Base-by-base conservation (phyloP, 805 yeast species). In the Ogataea siamensis region DNA sequence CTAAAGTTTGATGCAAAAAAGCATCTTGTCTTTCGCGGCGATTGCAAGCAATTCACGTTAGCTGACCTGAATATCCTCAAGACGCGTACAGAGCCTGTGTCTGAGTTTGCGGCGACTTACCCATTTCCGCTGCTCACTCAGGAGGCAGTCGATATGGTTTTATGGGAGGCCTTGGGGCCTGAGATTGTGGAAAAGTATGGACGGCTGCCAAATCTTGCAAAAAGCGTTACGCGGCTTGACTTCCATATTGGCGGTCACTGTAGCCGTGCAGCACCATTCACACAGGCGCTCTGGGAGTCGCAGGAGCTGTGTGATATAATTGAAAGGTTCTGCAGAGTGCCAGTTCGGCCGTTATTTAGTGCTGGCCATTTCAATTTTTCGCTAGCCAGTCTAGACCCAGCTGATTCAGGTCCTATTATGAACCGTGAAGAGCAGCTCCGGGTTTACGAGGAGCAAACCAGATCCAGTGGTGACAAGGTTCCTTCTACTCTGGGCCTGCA, bases 81-180 rank as follows among this genome's bases (percentile, higher is more conserved):
- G 42, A 57, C 61, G 7, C 57, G 60, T 28, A 44, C 49, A 5
- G 39, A 46, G 10, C 57, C 63, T 9, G 47, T 63, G 15, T 51
- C 58, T n/a, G 61, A 64, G n/a, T 54, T 64, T 42, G 72, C 50
- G 5, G 80, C 76, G n/a, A 63, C 73, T 28, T 78, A 69, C 40
- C 80, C 83, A 2, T 77, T 77, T 54, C 80, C 80, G 6, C 56
- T 77, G 25, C 71, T 77, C 54, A 71, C 80, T 1, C 71, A 71
- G 30, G 82, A 76, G 49, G 81, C 82, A 2, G 63, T 75, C 34
- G 68, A 68, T 26, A 70, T 77, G 49, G 67, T 77, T 73, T 66
- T 72, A 45, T 67, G 70, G 56, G 82, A 77, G 51, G 53, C 73
- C 15, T 62, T 76, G 47, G 52, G 55, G 29, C 70, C 71, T 42